Percentiles rank a stretch among this genome's conserved stretches.
Evolutionary conservation across 2,329 filamentous ascomycete genomes (phyloP).

Genomic region (Fusarium sp.): DNA sequence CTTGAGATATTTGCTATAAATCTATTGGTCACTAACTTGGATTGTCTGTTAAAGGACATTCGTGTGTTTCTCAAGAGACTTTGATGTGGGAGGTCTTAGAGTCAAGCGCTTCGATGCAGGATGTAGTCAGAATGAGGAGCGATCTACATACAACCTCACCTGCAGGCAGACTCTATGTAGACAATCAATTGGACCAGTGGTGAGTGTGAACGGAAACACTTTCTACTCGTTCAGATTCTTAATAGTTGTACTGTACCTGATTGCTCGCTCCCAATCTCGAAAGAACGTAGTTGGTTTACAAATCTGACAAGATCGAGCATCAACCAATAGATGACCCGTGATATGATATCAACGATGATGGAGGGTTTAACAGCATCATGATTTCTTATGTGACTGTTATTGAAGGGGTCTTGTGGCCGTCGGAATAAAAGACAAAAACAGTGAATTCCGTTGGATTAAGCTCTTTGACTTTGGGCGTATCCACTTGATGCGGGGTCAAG

Average conservation of each 20-base stretch:
- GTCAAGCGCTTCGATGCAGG: slow-evolving; percentile 1
- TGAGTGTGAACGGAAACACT: not conserved
- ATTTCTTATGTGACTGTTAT: not conserved
- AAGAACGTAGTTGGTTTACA: not conserved
- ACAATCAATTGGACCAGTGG: not conserved
- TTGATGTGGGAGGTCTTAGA: not conserved
- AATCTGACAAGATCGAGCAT: not conserved
- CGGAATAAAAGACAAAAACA: not conserved
- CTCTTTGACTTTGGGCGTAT: slow-evolving; percentile 16
- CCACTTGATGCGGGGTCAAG: slow-evolving; percentile 4
- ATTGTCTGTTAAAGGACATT: slow-evolving; percentile 4
- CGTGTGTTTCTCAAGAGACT: not conserved
- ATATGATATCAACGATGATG: not conserved
- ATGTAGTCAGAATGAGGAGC: not conserved
- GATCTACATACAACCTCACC: not conserved
- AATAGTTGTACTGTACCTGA: not conserved
- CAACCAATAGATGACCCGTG: not conserved
- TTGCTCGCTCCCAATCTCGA: not conserved
- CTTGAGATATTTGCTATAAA: not conserved
- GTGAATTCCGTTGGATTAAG: slow-evolving; percentile 19
- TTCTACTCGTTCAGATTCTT: not conserved
- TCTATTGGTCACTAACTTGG: not conserved
- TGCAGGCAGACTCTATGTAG: not conserved
- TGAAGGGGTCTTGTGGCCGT: slow-evolving; percentile 11
- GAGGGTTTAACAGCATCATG: not conserved